A percentile compares a stretch with the other conserved stretches of the same genome.
phyloP scores from a whole-genome alignment of 768 basidiomycete species.

The Psilocybe tampanensis region DNA sequence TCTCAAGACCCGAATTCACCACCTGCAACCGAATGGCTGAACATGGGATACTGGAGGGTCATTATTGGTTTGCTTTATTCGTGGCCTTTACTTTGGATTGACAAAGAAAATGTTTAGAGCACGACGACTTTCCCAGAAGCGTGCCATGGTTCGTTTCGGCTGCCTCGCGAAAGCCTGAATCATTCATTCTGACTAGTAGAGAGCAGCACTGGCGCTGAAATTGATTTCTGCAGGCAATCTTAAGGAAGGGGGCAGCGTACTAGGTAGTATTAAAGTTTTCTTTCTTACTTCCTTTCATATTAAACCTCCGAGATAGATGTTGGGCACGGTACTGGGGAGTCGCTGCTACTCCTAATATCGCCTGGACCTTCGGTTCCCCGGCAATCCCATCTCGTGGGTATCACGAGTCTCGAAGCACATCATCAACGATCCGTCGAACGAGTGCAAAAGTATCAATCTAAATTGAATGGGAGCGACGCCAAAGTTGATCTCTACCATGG shows the following conservation, averaged over 20 bases:
- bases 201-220: slow-evolving; percentile 49
- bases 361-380: slow-evolving; percentile 45
- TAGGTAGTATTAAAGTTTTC: slow-evolving; percentile 45
- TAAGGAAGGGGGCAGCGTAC: slow-evolving; percentile 43
- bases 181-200: not conserved
- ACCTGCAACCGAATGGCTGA: slow-evolving; percentile 68
- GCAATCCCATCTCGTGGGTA: slow-evolving; percentile 52
- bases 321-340: slow-evolving; percentile 71
- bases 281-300: not conserved
- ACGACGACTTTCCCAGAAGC: slow-evolving; percentile 56
- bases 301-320: slow-evolving; percentile 47
- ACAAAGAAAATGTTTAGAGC: slow-evolving; percentile 33
- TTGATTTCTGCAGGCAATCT: slow-evolving; percentile 45
- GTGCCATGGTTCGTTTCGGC: slow-evolving; percentile 50
- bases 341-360: slow-evolving; percentile 55
- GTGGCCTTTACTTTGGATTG: not conserved
- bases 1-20: slow-evolving; percentile 28
- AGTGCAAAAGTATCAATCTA: slow-evolving; percentile 30
- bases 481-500: slow-evolving; percentile 44
- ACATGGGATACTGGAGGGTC: slow-evolving; percentile 74
- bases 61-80: not conserved
- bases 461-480: slow-evolving; percentile 18
- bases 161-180: not conserved
- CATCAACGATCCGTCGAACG: slow-evolving; percentile 47
- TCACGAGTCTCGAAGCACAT: slow-evolving; percentile 57